phyloP scores from a whole-genome alignment of 1,139 yeast genomes.

The Candida sp. region DNA sequence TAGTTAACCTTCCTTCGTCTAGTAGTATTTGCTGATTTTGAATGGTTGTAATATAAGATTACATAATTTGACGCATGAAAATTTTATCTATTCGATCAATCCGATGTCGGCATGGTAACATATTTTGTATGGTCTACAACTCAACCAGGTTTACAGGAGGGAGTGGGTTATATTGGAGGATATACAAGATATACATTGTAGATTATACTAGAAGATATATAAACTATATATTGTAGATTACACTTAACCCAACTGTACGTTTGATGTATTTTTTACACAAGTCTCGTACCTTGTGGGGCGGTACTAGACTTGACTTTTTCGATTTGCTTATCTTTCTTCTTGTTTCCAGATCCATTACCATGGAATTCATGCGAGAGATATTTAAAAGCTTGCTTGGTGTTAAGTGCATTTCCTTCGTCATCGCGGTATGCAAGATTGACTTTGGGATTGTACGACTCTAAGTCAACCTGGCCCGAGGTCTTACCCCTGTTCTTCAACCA shows the following conservation, averaged over 20 bases:
- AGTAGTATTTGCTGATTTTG: not conserved
- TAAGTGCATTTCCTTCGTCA: slow-evolving; percentile 62
- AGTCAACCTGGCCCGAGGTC: slow-evolving; percentile 11
- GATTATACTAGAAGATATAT: no score
- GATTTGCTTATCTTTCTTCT: slow-evolving; percentile 6
- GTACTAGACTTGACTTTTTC: slow-evolving; percentile 3
- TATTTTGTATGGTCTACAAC: no score
- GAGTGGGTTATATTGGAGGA: no score
- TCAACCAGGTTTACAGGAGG: no score
- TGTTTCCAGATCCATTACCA: slow-evolving; percentile 40
- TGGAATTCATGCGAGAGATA: slow-evolving; percentile 84
- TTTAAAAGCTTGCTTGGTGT: slow-evolving; percentile 80
- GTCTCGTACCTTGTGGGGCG: slow-evolving; percentile 1
- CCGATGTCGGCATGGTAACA: not conserved
- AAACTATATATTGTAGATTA: no score
- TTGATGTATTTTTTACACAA: not conserved
- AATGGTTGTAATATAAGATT: not conserved
- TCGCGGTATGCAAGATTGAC: slow-evolving; percentile 67
- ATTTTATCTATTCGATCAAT: slow-evolving; percentile 3
- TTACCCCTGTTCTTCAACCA: not conserved
- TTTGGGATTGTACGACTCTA: slow-evolving; percentile 58
- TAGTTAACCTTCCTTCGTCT: no score
- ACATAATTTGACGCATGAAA: not conserved
- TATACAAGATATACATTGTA: no score
- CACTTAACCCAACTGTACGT: no score